Evolutionary conservation across 2,329 filamentous ascomycete genomes (phyloP), one percentile per base, ranked within the genome.

Genomic region (Didymella lethalis): DNA sequence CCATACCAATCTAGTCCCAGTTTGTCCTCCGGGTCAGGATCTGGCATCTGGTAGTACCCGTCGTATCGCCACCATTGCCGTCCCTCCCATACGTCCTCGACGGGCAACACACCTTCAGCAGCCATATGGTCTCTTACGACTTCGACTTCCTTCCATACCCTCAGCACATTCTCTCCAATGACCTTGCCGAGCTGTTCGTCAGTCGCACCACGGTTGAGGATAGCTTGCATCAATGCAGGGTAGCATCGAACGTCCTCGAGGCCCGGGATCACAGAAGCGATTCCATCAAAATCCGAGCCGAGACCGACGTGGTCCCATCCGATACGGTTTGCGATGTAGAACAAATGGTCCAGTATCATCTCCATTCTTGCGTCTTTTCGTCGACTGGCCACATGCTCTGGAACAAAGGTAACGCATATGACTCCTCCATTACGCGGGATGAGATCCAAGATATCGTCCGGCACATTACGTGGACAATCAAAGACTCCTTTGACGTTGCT

Each of bases 401-500:
- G 91, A 7, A 85, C 80, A 70, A 96, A 95, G 74, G 96, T 97
- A 60, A 97, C 86, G 91, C 97, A 96, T 47, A 97, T 90, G 11
- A 97, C 67, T 2, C 89, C 89, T 62, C 88, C 85, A 1, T 84
- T 86, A 64, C 85, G 74, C 75, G 90, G 90, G 32, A 97, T 89
- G 2, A 92, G 80, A 38, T 88, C 77, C 11, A 97, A 80, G 12
- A 96, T 86, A 55, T 93, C 85, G 64, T 97, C 92, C 0, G 90
- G 90, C 12, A 96, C 93, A 68, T 97, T 97, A 32, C 93, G 86
- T 11, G 92, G 91, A 77, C 97, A 92, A 8, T 91, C 90, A 74
- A 92, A 97, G 25, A 97, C 71, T 2, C 86, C 83, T 66, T 90
- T 90, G 1, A 90, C 91, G 4, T 90, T 93, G 2, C 51, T 56